A percentile compares a stretch with the other conserved stretches of the same genome.
phyloP scores from a whole-genome alignment of 805 yeast species.

The Blastobotrys attinorum region DNA sequence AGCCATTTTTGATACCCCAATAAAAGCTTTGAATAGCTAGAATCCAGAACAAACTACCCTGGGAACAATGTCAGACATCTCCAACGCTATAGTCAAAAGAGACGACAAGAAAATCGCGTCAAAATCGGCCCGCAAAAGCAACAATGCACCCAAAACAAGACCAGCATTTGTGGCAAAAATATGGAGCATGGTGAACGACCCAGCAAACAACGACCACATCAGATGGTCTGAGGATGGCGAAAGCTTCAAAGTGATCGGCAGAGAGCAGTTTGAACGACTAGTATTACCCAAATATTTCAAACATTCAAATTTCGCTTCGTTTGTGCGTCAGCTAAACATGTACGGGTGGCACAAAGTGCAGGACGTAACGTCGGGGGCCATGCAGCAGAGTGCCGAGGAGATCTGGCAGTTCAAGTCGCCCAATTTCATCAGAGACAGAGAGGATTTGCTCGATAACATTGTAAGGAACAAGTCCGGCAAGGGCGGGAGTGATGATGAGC shows the following conservation, averaged over 20 bases:
- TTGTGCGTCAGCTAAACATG: conserved; percentile 95
- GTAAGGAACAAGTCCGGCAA: conserved; percentile 58
- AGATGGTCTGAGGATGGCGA: conserved; percentile 82
- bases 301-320: conserved; percentile 90
- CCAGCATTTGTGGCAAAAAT: conserved; percentile 91
- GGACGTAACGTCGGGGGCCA: conserved; percentile 65
- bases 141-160: conserved; percentile 29
- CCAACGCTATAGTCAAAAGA: too few relatives aligned
- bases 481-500: conserved; percentile 31
- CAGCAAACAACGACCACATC: conserved; percentile 58
- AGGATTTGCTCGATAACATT: conserved; percentile 78
- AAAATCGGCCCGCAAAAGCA: not conserved
- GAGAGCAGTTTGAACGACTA: conserved; percentile 75
- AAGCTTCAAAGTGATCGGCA: conserved; percentile 73
- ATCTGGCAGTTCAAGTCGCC: conserved; percentile 85
- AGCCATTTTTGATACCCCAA: too few relatives aligned
- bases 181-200: conserved; percentile 94
- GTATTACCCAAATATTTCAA: conserved; percentile 89
- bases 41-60: too few relatives aligned
- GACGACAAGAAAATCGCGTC: too few relatives aligned
- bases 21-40: too few relatives aligned
- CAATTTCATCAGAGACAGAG: conserved; percentile 65
- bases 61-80: too few relatives aligned
- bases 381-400: conserved; percentile 53
- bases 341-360: conserved; percentile 99